Conservation (phyloP, 805 yeast genomes). For the Maudiozyma serrabonitensis region DNA sequence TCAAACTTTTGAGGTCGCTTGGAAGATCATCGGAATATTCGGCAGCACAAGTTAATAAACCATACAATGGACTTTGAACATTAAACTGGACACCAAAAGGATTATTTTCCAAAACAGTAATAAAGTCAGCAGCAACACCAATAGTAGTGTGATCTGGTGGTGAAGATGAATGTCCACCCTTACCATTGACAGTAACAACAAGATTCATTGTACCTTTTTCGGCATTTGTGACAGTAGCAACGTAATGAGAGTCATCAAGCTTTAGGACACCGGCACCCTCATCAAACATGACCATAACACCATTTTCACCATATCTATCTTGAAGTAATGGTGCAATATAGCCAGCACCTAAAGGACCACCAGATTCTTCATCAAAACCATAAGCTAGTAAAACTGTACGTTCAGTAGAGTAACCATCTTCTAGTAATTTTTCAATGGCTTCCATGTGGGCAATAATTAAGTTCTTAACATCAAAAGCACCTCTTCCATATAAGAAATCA, state of each 20-base stretch:
- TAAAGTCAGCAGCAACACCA: slow-evolving; percentile 58
- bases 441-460: slow-evolving; percentile 57
- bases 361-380: slow-evolving; percentile 75
- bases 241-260: slow-evolving; percentile 36
- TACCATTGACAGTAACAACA: slow-evolving; percentile 41
- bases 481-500: slow-evolving; percentile 61
- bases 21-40: slow-evolving; percentile 31
- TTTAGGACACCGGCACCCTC: slow-evolving; percentile 42
- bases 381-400: slow-evolving; percentile 56
- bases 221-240: slow-evolving; percentile 47
- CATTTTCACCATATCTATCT: slow-evolving; percentile 49
- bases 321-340: slow-evolving; percentile 36
- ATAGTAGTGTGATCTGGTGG: slow-evolving; percentile 78
- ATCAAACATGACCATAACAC: slow-evolving; percentile 55
- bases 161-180: slow-evolving; percentile 75
- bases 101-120: slow-evolving; percentile 45
- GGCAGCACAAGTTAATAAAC: slow-evolving; percentile 52
- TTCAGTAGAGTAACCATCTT: slow-evolving; percentile 43
- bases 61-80: slow-evolving; percentile 49
- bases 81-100: slow-evolving; percentile 33
- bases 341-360: slow-evolving; percentile 55
- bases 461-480: slow-evolving; percentile 68
- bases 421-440: slow-evolving; percentile 47
- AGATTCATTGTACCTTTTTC: slow-evolving; percentile 56
- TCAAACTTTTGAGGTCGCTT: slow-evolving; percentile 13